These are phyloP conservation scores for Coleophoma eucalyptorum DNA, from an alignment of 2,329 filamentous ascomycete species.

Conservation along the genomic window DNA sequence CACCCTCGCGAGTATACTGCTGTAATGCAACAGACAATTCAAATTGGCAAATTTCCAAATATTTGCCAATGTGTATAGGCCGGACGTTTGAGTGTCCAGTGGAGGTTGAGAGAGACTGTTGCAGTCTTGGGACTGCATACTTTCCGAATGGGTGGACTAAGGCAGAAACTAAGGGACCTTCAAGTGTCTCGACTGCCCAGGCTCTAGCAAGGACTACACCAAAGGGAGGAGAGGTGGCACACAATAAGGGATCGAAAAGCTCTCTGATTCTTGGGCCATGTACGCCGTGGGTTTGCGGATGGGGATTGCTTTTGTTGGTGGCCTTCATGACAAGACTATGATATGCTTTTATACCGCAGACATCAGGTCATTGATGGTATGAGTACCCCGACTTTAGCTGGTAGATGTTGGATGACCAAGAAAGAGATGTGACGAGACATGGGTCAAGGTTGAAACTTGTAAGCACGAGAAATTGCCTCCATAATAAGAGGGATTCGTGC, in stretches of 20 bases:
- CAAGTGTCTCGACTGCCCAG: slow-evolving; percentile 2
- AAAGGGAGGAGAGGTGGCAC: slow-evolving; percentile 22
- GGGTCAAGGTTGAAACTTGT: too few species aligned
- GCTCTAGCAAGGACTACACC: slow-evolving; percentile 9
- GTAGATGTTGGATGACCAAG: too few species aligned
- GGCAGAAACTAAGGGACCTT: not conserved
- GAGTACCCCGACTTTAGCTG: too few species aligned
- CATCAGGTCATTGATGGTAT: too few species aligned
- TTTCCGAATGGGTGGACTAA: slow-evolving; percentile 20
- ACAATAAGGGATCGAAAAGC: slow-evolving; percentile 3
- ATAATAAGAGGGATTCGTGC: too few species aligned
- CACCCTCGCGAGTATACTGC: slow-evolving; percentile 20
- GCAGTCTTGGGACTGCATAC: slow-evolving; percentile 13
- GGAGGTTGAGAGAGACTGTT: slow-evolving; percentile 22
- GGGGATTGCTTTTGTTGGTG: slow-evolving; percentile 13
- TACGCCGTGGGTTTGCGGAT: slow-evolving; percentile 11
- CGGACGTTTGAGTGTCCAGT: slow-evolving; percentile 17
- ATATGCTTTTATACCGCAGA: not conserved
- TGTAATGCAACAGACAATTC: slow-evolving; percentile 17
- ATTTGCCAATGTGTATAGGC: slow-evolving; percentile 5
- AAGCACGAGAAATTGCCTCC: too few species aligned
- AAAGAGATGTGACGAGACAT: too few species aligned
- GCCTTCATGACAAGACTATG: slow-evolving; percentile 19
- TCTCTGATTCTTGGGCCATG: slow-evolving; percentile 8
- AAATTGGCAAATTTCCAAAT: slow-evolving; percentile 16